Percentiles rank a stretch among this genome's conserved stretches.
Evolutionary conservation across 2,329 filamentous ascomycete genomes (phyloP).

Genomic region (Colletotrichum sp.): DNA sequence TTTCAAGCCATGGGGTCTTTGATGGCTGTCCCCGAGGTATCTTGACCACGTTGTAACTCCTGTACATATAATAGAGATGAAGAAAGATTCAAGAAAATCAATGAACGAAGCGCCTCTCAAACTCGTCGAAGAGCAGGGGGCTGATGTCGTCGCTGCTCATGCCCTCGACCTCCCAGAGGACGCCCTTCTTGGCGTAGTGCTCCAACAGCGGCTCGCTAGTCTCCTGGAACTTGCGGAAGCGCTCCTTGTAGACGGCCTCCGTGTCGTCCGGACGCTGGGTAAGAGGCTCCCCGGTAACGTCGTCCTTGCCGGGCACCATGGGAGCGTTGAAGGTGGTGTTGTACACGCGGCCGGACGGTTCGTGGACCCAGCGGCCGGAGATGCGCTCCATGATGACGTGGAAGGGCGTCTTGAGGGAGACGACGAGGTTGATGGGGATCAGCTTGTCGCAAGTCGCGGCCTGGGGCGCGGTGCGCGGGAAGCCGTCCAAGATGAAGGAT

Average conservation of each 20-base stretch:
- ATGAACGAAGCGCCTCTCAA: slow-evolving; percentile 73
- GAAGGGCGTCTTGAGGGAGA: slow-evolving; percentile 84
- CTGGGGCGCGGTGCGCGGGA: slow-evolving; percentile 86
- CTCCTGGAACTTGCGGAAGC: slow-evolving; percentile 85
- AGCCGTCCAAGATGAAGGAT: slow-evolving; percentile 95
- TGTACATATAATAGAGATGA: slow-evolving; percentile 3
- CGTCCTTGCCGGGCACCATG: slow-evolving; percentile 79
- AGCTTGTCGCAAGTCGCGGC: slow-evolving; percentile 78
- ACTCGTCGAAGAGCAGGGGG: slow-evolving; percentile 84
- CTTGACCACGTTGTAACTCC: slow-evolving; percentile 20
- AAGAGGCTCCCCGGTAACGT: slow-evolving; percentile 87
- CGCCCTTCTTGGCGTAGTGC: slow-evolving; percentile 84
- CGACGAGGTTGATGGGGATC: slow-evolving; percentile 93
- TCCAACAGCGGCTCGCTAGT: slow-evolving; percentile 85
- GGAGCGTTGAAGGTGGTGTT: slow-evolving; percentile 94
- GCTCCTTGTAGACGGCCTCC: slow-evolving; percentile 81
- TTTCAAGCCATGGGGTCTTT: slow-evolving; percentile 18
- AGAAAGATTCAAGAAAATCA: slow-evolving; percentile 14
- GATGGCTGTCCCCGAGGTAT: slow-evolving; percentile 20
- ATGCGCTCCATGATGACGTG: slow-evolving; percentile 90
- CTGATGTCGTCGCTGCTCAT: slow-evolving; percentile 94
- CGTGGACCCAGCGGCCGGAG: slow-evolving; percentile 91
- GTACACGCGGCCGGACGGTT: slow-evolving; percentile 89
- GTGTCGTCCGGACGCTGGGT: slow-evolving; percentile 86
- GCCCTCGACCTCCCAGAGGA: slow-evolving; percentile 86